Base-by-base conservation (phyloP, 371 early-diverging fungal species). In the Lichtheimia corymbifera region DNA sequence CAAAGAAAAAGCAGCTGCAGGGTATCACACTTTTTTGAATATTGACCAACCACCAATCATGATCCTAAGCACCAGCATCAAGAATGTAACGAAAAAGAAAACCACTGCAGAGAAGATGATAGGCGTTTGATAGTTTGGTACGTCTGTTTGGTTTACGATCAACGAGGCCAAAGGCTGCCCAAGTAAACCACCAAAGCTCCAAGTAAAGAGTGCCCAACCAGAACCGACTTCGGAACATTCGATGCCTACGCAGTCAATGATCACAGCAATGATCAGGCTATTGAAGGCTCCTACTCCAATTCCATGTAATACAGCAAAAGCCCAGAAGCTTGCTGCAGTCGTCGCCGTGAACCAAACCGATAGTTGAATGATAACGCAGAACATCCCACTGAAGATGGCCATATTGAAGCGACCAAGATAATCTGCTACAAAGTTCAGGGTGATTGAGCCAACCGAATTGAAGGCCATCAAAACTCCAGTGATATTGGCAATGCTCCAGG, bases 281-380 rank as follows among this genome's bases (percentile, higher is more conserved):
- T 87, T 72, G 56, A 82, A 86, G 6, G 84, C 84, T 3, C 86
- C 84, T 17, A 82, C 83, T 56, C 82, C 83, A 58, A 81, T 70
- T 4, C 85, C 86, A 27, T 77, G 84, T 1, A 82, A 42, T 0
- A 72, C 63, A n/a, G 72, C 77, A 63, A 75, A 77, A 0, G 72
- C 64, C 74, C 72, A 69, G n/a, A 80, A 60, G 6, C 72, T 43
- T 20, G 76, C 79, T 55, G 60, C 73, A 50, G 40, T 79, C 43
- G 35, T 66, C 50, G 70, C 87, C 55, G 63, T 77, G 53, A 56
- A 70, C 75, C 72, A 83, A n/a, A 73, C 74, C 40, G 42, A 70
- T 51, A 70, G 64, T 55, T 61, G 73, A 55, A 30, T 61, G 17
- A 81, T 53, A 12, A 85, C 77, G 1, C 84, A 54, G 1, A 85